Evolutionary conservation across 805 yeast genomes (phyloP), one percentile per base, ranked within the genome.

Genomic region (Hanseniaspora nectarophila): DNA sequence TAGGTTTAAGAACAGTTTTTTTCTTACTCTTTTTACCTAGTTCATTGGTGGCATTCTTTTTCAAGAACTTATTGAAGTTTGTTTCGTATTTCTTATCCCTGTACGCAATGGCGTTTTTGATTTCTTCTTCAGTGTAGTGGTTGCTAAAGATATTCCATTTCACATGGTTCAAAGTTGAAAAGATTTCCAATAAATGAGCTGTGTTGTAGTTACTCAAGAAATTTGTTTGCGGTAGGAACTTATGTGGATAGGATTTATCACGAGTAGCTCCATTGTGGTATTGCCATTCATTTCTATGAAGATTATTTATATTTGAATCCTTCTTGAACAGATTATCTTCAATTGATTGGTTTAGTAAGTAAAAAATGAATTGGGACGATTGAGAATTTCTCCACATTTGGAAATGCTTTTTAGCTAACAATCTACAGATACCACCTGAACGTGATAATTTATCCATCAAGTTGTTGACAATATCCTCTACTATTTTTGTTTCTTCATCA

Each of bases 311-410:
- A 3, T 32, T 43, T 15, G 63, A 58, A 8, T 52, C 43, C 37
- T 47, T 59, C 42, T 63, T 66, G 57, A 60, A 62, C 10, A 65
- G 50, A 53, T 56, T 62, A 28, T 64, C 57, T 1, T 63, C 66
- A 21, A 64, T 57, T 18, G 26, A n/a, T 18, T 66, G 61, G 0
- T 55, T 62, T 10, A 76, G 53, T 4, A 73, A 49, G 23, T 63
- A 66, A 12, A 72, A 56, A 20, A 78, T 58, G 43, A 67, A 71
- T 5, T 62, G 62, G 48, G 75, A 76, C 0, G 77, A 75, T 55
- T 77, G 79, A 21, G 73, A 67, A 37, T 77, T 66, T 61, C 80
- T 71, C 86, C 86, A 81, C 0, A 84, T 79, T 60, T 77, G 78
- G 59, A 77, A 81, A 58, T 78, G 78, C 40, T 73, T 65, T n/a